Percentiles rank a stretch among this genome's conserved stretches.
These are phyloP conservation scores for Entelexis paramagnoliae DNA, from an alignment of 1,139 yeast genomes.

Conservation along the genomic window DNA sequence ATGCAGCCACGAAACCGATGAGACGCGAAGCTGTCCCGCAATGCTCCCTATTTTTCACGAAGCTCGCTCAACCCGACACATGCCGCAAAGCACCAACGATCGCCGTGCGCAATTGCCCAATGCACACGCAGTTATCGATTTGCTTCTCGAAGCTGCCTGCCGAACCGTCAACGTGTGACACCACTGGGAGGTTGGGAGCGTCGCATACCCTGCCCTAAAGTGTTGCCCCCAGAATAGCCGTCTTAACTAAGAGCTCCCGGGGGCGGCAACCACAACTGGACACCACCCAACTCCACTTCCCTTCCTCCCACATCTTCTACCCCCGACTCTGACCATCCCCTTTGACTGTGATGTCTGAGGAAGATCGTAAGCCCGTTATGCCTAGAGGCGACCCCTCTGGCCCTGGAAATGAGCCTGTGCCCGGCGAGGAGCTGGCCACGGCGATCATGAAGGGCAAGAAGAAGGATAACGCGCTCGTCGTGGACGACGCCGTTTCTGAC, in stretches of 20 bases:
- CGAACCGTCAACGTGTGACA: constrained; percentile 1
- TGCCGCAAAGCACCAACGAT: no score
- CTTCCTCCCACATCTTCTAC: not conserved
- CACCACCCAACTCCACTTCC: constrained; percentile 5
- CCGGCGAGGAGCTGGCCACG: constrained; percentile 87
- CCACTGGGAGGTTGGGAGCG: constrained; percentile 4
- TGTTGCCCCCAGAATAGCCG: constrained; percentile 2
- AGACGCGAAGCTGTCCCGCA: no score
- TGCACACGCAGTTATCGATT: not conserved
- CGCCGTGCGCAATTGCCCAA: no score
- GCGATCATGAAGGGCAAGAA: constrained; percentile 95
- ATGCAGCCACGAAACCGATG: no score
- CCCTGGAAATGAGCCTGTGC: constrained; percentile 22
- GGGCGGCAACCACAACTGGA: not conserved
- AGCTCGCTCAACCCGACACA: no score
- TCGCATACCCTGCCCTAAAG: constrained; percentile 1
- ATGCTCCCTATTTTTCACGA: no score
- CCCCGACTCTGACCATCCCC: not conserved
- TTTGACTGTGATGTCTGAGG: constrained; percentile 15
- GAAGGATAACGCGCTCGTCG: constrained; percentile 89
- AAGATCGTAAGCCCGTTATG: constrained; percentile 18
- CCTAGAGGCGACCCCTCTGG: constrained; percentile 21
- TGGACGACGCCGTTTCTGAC: constrained; percentile 94
- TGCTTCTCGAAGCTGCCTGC: constrained; percentile 5
- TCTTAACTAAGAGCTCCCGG: constrained; percentile 5